Evolutionary conservation across 495 filamentous ascomycete species (phyloP).

Genomic region (Cercophora scortea): DNA sequence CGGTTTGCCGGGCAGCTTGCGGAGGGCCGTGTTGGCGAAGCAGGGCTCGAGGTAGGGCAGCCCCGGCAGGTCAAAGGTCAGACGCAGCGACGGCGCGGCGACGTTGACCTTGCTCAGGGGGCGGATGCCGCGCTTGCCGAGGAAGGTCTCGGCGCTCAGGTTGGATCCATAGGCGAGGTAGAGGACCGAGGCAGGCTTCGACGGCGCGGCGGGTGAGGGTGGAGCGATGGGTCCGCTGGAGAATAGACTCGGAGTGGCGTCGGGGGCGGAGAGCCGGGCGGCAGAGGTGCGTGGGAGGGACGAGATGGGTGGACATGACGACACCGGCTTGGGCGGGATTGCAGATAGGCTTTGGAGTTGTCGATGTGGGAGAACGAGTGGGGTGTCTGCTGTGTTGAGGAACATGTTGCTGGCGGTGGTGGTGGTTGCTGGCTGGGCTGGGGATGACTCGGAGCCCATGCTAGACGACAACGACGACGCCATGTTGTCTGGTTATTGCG

Average conservation of each 20-base stretch:
- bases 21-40: slow-evolving; percentile 71
- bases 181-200: slow-evolving; percentile 49
- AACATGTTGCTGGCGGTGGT: neutral
- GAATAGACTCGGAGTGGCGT: slow-evolving; percentile 18
- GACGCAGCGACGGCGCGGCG: slow-evolving; percentile 61
- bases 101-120: slow-evolving; percentile 75
- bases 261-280: slow-evolving; percentile 20
- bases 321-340: neutral
- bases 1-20: slow-evolving; percentile 33
- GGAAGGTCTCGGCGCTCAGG: slow-evolving; percentile 66
- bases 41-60: slow-evolving; percentile 85
- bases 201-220: neutral
- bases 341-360: neutral
- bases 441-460: too few relatives aligned
- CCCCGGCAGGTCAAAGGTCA: slow-evolving; percentile 82
- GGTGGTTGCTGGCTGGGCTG: too few relatives aligned
- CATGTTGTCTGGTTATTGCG: too few relatives aligned
- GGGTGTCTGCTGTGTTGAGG: neutral
- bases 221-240: slow-evolving; percentile 18
- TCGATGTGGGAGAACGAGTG: neutral
- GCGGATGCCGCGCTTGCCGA: slow-evolving; percentile 63
- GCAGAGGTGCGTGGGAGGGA: slow-evolving; percentile 15
- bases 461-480: too few relatives aligned
- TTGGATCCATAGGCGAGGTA: slow-evolving; percentile 98
- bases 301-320: slow-evolving; percentile 11